phyloP scores from a whole-genome alignment of 805 yeast genomes.

The Teunomyces aglyptinius region DNA sequence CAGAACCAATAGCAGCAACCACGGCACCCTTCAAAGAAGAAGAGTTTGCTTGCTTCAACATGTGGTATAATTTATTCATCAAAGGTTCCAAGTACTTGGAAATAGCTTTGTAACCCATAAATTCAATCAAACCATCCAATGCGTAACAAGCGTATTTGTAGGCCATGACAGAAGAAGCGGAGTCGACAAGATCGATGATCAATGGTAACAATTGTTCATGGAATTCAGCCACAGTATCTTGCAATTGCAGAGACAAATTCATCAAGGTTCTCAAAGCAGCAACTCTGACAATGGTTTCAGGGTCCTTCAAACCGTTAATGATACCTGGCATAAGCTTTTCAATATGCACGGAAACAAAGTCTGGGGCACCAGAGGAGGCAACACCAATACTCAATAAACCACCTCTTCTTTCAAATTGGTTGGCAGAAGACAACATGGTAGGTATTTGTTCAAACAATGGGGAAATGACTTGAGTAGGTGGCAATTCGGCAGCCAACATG shows the following conservation, averaged over 20 bases:
- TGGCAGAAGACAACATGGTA: conserved; percentile 52
- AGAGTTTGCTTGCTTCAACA: conserved; percentile 73
- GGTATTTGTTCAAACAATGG: conserved; percentile 71
- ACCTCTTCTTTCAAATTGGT: conserved; percentile 81
- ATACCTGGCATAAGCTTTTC: conserved; percentile 70
- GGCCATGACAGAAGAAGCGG: conserved; percentile 76
- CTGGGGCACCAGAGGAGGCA: conserved; percentile 92
- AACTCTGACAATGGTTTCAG: conserved; percentile 70
- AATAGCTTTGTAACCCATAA: conserved; percentile 84
- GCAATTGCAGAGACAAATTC: conserved; percentile 78
- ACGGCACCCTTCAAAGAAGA: conserved; percentile 76
- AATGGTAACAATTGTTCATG: conserved; percentile 83
- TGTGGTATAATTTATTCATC: conserved; percentile 82
- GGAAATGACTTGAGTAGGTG: conserved; percentile 87
- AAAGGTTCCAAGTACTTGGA: conserved; percentile 79
- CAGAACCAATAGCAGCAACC: conserved; percentile 95
- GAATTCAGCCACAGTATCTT: conserved; percentile 78
- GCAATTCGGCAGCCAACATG: conserved; percentile 75
- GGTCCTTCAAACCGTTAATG: conserved; percentile 73
- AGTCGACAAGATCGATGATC: conserved; percentile 81
- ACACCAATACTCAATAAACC: conserved; percentile 79
- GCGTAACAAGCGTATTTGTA: conserved; percentile 91
- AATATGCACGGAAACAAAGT: conserved; percentile 74
- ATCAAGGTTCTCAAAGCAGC: conserved; percentile 83
- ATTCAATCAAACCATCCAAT: conserved; percentile 87